Evolutionary conservation across 352 stramenopile genomes (phyloP), one percentile per base, ranked within the genome.

Genomic region (Globisporangium nodosum): DNA sequence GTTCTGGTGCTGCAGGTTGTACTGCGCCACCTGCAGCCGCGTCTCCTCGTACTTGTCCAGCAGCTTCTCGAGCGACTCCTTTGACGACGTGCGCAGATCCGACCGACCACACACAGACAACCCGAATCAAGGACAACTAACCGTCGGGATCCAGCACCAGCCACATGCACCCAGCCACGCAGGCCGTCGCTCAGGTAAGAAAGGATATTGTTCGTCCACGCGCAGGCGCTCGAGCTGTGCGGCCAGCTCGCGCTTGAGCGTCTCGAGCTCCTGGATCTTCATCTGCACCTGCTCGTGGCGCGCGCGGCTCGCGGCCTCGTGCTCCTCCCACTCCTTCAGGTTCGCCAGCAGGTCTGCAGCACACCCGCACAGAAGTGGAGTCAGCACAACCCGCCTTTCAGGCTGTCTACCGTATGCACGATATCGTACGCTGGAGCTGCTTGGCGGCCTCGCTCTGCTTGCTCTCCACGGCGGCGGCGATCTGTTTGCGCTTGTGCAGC

Each of bases 11-110:
- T 71, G 66, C 49, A 82, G 52, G 16, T 71, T 71, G 56, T 82
- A 88, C 64, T 83, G 67, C 51, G 88, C 56, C 18, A 85, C 70
- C 20, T 85, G 63, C 52, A 88, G 74, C 6, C 73, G 76, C 6
- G 73, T 78, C 51, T 78, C 63, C 50, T 92, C 81, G 59, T 90
- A 88, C 59, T 86, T 83, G 54, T 87, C 71, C 31, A 88, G 56
- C 42, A 92, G 58, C 40, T 71, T 46, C 11, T 87, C 73, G 18
- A 89, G 65, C 47, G 74, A 80, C 49, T 85, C 66, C 61, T 86
- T 87, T 13, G 78, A 85, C 24, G 72, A 85, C 60, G 68, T 79
- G 31, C 33, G 20, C 18, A 21, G 16, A 11, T 46, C 40, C 42
- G n/a, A 46, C 18, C 5, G 27, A n/a, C n/a, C 39, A 50, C 30